A percentile compares a stretch with the other conserved stretches of the same genome.
Conservation (phyloP, 1,284 basidiomycete genomes). For the Ustilago shanxiensis region DNA sequence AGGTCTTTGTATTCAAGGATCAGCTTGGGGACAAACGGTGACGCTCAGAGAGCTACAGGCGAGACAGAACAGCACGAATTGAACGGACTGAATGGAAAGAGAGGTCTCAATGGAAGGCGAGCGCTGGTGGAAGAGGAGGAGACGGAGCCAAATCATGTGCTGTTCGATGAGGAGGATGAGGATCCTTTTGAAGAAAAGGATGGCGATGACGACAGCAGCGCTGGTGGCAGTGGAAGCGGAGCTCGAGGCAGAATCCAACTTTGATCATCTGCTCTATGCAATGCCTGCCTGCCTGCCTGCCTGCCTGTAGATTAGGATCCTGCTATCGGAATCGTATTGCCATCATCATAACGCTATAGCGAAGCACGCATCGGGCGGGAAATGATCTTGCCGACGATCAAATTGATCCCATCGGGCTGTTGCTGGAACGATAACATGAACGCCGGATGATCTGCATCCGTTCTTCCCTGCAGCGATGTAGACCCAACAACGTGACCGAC, state of each 20-base stretch:
- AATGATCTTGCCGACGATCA: too few species aligned
- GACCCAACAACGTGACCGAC: constrained; percentile 4
- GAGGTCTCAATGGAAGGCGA: neutral
- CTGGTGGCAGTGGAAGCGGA: constrained; percentile 21
- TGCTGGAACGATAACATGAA: neutral
- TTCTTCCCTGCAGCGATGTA: neutral
- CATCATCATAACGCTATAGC: too few species aligned
- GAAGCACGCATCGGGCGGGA: too few species aligned
- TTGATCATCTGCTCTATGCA: neutral
- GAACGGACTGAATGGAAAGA: constrained; percentile 20
- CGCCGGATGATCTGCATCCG: neutral
- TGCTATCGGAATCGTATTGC: too few species aligned
- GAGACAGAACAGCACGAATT: constrained; percentile 37
- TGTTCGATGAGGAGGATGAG: constrained; percentile 58
- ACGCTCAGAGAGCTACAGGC: neutral
- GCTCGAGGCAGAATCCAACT: constrained; percentile 23
- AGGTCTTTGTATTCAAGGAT: constrained; percentile 40
- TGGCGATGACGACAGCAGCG: constrained; percentile 26
- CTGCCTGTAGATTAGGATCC: too few species aligned
- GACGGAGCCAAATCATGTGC: constrained; percentile 37
- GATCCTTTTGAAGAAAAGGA: constrained; percentile 57
- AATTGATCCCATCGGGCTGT: neutral
- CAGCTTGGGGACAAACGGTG: constrained; percentile 22
- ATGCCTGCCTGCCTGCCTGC: too few species aligned
- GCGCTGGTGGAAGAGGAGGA: constrained; percentile 15